phyloP scores from a whole-genome alignment of 345 rosid species.

The Turnera subulata region DNA sequence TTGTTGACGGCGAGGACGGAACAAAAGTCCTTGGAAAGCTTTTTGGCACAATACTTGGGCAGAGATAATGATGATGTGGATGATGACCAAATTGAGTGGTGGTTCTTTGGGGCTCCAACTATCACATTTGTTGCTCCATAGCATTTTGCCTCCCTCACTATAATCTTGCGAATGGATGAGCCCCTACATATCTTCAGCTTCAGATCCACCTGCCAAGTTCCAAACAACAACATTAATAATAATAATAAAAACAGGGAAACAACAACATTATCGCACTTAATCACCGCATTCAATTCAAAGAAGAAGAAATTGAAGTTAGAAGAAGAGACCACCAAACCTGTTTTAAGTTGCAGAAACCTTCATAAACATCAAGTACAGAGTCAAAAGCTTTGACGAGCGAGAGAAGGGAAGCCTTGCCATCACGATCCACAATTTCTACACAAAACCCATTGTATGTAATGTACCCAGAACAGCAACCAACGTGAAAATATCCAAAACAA shows the following conservation, averaged over 20 bases:
- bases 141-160: conserved; percentile 28
- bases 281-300: no score
- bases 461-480: conserved; percentile 9
- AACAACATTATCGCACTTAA: no score
- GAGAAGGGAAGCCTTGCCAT: conserved; percentile 27
- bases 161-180: conserved; percentile 17
- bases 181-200: conserved; percentile 33
- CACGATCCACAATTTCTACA: conserved; percentile 26
- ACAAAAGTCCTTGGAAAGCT: conserved; percentile 18
- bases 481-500: background rate
- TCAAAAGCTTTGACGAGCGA: conserved; percentile 34
- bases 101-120: conserved; percentile 20
- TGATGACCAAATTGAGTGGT: conserved; percentile 17
- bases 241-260: conserved; percentile 2
- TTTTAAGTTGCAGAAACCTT: conserved; percentile 36
- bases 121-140: conserved; percentile 18
- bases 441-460: conserved; percentile 12
- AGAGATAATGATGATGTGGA: conserved; percentile 24
- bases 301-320: no score
- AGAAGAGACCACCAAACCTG: conserved; percentile 24
- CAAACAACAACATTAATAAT: conserved; percentile 5
- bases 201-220: conserved; percentile 30
- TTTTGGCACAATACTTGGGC: conserved; percentile 28
- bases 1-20: conserved; percentile 24
- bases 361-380: conserved; percentile 30